phyloP scores from a whole-genome alignment of 441 rosid genomes.

The Manihot esculenta region DNA sequence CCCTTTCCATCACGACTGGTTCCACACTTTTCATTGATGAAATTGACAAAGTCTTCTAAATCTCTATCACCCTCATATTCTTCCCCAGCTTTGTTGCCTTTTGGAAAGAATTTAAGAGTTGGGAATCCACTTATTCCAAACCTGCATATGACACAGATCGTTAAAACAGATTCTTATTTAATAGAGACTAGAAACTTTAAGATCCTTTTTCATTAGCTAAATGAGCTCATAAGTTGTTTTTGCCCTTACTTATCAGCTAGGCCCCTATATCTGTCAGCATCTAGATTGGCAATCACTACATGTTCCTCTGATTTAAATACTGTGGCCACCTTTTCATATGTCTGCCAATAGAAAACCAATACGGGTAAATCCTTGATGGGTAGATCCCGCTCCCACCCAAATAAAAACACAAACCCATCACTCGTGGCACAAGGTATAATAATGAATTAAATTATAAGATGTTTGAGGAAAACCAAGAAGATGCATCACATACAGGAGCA shows the following conservation, averaged over 20 bases:
- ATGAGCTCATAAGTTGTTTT: neutral
- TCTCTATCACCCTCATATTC: conserved; percentile 89
- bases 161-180: conserved; percentile 10
- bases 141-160: conserved; percentile 36
- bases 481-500: conserved; percentile 71
- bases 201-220: neutral
- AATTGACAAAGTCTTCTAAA: conserved; percentile 76
- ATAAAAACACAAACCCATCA: neutral
- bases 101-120: conserved; percentile 86
- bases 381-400: neutral
- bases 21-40: conserved; percentile 78
- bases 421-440: too few species aligned
- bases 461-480: conserved; percentile 2
- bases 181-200: neutral
- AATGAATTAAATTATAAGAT: neutral
- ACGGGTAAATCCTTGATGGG: conserved; percentile 13
- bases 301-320: conserved; percentile 71
- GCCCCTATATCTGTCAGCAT: conserved; percentile 81
- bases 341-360: conserved; percentile 36
- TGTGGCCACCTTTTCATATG: conserved; percentile 84
- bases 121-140: conserved; percentile 92
- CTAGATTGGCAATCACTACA: conserved; percentile 86
- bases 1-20: conserved; percentile 87
- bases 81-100: conserved; percentile 87
- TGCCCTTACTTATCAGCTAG: conserved; percentile 73